A percentile compares a stretch with the other conserved stretches of the same genome.
Conservation (phyloP, 2,329 filamentous ascomycete genomes). For the Nigrospora sphaerica region DNA sequence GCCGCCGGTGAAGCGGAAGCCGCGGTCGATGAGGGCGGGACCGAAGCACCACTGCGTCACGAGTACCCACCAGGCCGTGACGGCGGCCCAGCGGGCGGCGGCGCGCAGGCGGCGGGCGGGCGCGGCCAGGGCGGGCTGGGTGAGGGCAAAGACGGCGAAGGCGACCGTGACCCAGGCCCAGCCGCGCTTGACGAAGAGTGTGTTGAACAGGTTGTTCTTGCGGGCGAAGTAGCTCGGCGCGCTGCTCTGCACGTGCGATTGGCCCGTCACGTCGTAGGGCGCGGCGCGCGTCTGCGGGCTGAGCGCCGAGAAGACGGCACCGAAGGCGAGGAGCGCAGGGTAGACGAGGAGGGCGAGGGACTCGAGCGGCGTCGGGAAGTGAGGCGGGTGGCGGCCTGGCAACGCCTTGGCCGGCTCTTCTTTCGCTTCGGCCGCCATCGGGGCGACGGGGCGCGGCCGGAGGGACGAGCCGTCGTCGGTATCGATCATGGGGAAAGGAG, state of each 20-base stretch:
- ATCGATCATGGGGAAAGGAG: too few species aligned
- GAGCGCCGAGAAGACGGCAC: slow-evolving; percentile 71
- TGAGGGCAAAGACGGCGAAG: slow-evolving; percentile 62
- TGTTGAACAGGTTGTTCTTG: slow-evolving; percentile 89
- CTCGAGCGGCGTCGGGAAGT: slow-evolving; percentile 65
- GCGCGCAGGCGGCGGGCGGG: slow-evolving; percentile 46
- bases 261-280: slow-evolving; percentile 53
- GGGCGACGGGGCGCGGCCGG: too few species aligned
- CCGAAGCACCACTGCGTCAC: slow-evolving; percentile 98
- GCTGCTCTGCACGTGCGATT: slow-evolving; percentile 53
- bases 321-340: slow-evolving; percentile 70
- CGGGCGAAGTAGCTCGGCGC: slow-evolving; percentile 85
- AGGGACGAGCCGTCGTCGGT: too few species aligned
- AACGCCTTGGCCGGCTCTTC: too few species aligned
- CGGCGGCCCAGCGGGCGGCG: slow-evolving; percentile 57
- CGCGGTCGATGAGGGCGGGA: slow-evolving; percentile 79
- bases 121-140: slow-evolving; percentile 49
- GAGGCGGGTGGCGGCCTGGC: slow-evolving; percentile 36
- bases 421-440: too few species aligned
- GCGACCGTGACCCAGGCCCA: slow-evolving; percentile 86
- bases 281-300: slow-evolving; percentile 63
- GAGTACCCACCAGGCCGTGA: slow-evolving; percentile 74
- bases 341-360: slow-evolving; percentile 60
- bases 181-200: slow-evolving; percentile 88
- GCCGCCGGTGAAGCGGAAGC: slow-evolving; percentile 83